Evolutionary conservation across 257 asterid genomes (phyloP).

Genomic region (Ehretia macrophylla): DNA sequence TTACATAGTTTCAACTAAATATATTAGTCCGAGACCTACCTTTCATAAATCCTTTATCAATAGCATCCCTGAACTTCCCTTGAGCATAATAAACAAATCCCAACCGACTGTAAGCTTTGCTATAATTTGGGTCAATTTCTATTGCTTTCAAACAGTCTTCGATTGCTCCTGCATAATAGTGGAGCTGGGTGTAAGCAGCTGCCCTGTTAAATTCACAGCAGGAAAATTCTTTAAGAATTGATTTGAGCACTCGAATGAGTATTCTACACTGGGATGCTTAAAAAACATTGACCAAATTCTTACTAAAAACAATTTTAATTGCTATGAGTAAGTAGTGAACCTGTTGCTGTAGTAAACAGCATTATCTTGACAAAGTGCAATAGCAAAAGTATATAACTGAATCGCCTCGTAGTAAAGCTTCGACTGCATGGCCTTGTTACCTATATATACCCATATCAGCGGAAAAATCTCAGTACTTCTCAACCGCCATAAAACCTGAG

Average conservation of each 20-base stretch:
- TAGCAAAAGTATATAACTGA: slow-evolving; percentile 73
- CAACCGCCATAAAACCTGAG: not conserved
- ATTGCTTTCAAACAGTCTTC: slow-evolving; percentile 67
- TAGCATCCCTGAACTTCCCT: slow-evolving; percentile 79
- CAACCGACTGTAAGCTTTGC: slow-evolving; percentile 88
- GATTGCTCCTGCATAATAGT: slow-evolving; percentile 50
- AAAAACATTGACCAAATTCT: not conserved
- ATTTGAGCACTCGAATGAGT: not conserved
- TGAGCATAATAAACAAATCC: slow-evolving; percentile 87
- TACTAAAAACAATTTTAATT: not conserved
- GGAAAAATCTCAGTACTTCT: not conserved
- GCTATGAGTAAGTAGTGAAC: slow-evolving; percentile 26
- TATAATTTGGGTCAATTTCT: slow-evolving; percentile 64
- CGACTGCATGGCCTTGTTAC: slow-evolving; percentile 81
- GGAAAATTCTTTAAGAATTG: not conserved
- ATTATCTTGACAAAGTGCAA: slow-evolving; percentile 62
- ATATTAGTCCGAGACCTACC: slow-evolving; percentile 38
- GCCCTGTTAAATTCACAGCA: slow-evolving; percentile 49
- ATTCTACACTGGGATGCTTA: not conserved
- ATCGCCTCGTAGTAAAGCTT: slow-evolving; percentile 55
- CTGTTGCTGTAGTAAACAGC: slow-evolving; percentile 88
- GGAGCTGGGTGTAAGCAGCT: slow-evolving; percentile 79
- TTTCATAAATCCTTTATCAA: slow-evolving; percentile 65
- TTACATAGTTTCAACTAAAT: no score
- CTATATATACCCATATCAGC: slow-evolving; percentile 12